Evolutionary conservation across 306 rosid genomes (phyloP).

Genomic region (Hippophae gyantsensis): DNA sequence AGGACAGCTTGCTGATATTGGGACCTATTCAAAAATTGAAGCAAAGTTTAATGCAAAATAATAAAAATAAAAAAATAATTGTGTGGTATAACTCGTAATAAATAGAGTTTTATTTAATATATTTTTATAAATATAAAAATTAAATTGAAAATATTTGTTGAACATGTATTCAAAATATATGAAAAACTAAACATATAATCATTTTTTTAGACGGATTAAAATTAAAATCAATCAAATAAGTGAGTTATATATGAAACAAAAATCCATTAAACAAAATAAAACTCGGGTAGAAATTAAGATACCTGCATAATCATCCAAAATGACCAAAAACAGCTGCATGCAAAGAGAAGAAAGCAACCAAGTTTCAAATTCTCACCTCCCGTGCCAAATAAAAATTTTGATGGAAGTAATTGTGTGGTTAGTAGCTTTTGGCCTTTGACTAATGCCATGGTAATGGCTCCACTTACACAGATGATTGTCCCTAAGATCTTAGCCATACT

Average conservation of each 20-base stretch:
- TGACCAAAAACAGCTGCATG: conserved; percentile 38
- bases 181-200: too few relatives aligned
- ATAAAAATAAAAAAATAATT: too few relatives aligned
- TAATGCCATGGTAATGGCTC: conserved; percentile 60
- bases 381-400: conserved; percentile 17
- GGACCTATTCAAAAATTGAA: conserved; percentile 31
- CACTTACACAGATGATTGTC: conserved; percentile 49
- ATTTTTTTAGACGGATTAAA: background rate
- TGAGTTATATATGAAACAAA: too few relatives aligned
- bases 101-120: too few relatives aligned
- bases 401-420: conserved; percentile 22
- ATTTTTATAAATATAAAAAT: too few relatives aligned
- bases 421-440: conserved; percentile 57
- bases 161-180: too few relatives aligned
- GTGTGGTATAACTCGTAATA: too few relatives aligned
- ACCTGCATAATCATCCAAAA: conserved; percentile 67
- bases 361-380: conserved; percentile 33
- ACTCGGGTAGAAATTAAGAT: background rate
- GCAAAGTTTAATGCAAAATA: background rate
- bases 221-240: too few relatives aligned
- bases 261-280: background rate
- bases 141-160: too few relatives aligned
- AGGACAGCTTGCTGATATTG: conserved; percentile 49
- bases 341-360: conserved; percentile 44
- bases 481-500: conserved; percentile 52